These are phyloP conservation scores for Gnaphalium uliginosum DNA, from an alignment of 129 eudicot species.

Conservation along the genomic window DNA sequence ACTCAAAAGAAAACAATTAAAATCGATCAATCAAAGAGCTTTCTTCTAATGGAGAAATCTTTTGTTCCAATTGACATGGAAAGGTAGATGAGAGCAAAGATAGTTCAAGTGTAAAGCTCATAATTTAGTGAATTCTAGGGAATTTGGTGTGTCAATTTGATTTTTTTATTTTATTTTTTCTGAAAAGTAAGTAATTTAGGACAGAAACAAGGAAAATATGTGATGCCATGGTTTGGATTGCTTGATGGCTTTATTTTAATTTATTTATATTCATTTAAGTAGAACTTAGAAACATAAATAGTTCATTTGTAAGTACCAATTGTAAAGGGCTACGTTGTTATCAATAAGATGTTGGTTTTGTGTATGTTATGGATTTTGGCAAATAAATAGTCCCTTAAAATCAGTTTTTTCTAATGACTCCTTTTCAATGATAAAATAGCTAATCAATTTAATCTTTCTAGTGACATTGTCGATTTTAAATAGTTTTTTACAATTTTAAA, in stretches of 20 bases:
- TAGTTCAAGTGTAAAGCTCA: background rate
- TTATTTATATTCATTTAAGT: background rate
- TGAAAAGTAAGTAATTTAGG: background rate
- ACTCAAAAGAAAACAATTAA: constrained; percentile 48
- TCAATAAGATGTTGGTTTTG: background rate
- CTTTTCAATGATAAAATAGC: too few species aligned
- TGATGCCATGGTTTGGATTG: constrained; percentile 36
- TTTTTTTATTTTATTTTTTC: constrained; percentile 2
- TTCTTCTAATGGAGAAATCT: constrained; percentile 51
- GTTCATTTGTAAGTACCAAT: constrained; percentile 21
- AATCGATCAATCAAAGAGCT: constrained; percentile 39
- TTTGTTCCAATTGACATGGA: constrained; percentile 63
- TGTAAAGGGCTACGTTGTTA: constrained; percentile 32
- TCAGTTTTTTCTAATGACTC: too few species aligned
- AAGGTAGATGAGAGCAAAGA: constrained; percentile 40
- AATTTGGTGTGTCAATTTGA: constrained; percentile 11
- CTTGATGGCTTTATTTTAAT: constrained; percentile 33
- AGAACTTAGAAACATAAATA: background rate
- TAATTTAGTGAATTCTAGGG: background rate
- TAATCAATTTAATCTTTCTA: too few species aligned
- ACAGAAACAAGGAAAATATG: background rate
- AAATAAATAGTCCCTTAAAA: too few species aligned
- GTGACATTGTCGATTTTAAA: too few species aligned
- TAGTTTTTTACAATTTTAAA: too few species aligned
- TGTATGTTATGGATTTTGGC: too few species aligned